Conservation (phyloP, 176 grass and related monocot genomes). For the Triticum monococcum region DNA sequence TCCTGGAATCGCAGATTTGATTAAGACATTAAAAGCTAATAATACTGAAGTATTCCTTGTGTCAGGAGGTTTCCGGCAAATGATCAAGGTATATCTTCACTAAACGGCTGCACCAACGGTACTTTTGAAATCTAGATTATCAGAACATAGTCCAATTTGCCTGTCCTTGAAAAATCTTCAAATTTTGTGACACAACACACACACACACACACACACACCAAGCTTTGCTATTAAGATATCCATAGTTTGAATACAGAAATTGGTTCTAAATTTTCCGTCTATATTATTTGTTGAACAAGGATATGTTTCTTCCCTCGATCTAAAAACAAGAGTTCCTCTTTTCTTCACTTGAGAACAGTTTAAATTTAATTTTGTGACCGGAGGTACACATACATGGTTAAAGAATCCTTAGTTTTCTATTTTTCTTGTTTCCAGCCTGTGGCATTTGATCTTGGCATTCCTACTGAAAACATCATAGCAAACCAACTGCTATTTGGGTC, state of each 20-base stretch:
- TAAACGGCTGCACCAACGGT: background rate
- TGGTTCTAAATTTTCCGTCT: background rate
- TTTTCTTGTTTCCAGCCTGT: conserved; percentile 61
- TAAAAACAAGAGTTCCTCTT: background rate
- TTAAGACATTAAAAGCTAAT: conserved; percentile 70
- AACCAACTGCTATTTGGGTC: conserved; percentile 80
- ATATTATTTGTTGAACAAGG: background rate
- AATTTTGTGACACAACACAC: background rate
- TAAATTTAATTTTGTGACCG: background rate
- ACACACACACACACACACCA: background rate
- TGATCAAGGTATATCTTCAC: conserved; percentile 68
- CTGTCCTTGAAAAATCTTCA: background rate
- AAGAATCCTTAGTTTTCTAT: conserved; percentile 11
- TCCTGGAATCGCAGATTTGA: conserved; percentile 72
- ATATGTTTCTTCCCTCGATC: background rate
- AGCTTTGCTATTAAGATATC: background rate
- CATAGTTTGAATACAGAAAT: background rate
- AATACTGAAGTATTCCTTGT: conserved; percentile 79
- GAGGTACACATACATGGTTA: background rate
- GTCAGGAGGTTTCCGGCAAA: conserved; percentile 91
- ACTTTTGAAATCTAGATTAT: background rate
- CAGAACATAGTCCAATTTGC: no score
- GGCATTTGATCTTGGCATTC: conserved; percentile 73
- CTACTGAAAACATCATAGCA: conserved; percentile 83
- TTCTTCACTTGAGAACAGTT: background rate